Evolutionary conservation across 176 grass and related monocot genomes (phyloP).

Genomic region (Tillandsia leiboldiana): DNA sequence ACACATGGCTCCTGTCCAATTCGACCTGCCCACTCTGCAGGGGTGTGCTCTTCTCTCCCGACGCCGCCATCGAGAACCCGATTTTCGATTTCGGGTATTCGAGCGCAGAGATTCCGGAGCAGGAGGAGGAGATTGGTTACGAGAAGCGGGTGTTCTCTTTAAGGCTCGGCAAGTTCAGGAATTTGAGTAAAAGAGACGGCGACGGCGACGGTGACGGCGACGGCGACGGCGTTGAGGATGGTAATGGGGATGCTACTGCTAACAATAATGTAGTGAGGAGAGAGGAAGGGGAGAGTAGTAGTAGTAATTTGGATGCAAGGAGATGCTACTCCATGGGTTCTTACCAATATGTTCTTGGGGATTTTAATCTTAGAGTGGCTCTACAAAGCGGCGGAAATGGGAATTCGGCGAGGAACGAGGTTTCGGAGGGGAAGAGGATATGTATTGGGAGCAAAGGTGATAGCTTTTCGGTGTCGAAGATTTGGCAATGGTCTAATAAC

Average conservation of each 20-base stretch:
- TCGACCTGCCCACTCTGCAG: slow-evolving; percentile 88
- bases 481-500: slow-evolving; percentile 83
- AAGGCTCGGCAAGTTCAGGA: slow-evolving; percentile 85
- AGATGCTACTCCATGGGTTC: slow-evolving; percentile 90
- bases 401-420: slow-evolving; percentile 34
- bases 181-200: slow-evolving; percentile 34
- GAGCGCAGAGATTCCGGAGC: slow-evolving; percentile 27
- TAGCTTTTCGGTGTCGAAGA: slow-evolving; percentile 84
- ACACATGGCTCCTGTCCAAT: slow-evolving; percentile 94
- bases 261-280: slow-evolving; percentile 16
- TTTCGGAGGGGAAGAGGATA: slow-evolving; percentile 59
- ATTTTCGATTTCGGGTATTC: slow-evolving; percentile 48
- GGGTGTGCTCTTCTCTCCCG: slow-evolving; percentile 44
- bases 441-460: slow-evolving; percentile 59
- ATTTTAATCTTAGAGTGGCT: slow-evolving; percentile 60
- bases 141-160: slow-evolving; percentile 72
- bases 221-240: slow-evolving; percentile 11
- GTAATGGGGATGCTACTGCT: slow-evolving; percentile 19
- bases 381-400: slow-evolving; percentile 24
- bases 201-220: too few relatives aligned
- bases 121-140: slow-evolving; percentile 17
- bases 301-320: slow-evolving; percentile 87
- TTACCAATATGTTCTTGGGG: slow-evolving; percentile 74
- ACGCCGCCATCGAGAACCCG: slow-evolving; percentile 25
- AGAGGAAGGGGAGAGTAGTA: slow-evolving; percentile 71